These are phyloP conservation scores for Jaminaea rosea DNA, from an alignment of 1,284 basidiomycete genomes.

Conservation along the genomic window DNA sequence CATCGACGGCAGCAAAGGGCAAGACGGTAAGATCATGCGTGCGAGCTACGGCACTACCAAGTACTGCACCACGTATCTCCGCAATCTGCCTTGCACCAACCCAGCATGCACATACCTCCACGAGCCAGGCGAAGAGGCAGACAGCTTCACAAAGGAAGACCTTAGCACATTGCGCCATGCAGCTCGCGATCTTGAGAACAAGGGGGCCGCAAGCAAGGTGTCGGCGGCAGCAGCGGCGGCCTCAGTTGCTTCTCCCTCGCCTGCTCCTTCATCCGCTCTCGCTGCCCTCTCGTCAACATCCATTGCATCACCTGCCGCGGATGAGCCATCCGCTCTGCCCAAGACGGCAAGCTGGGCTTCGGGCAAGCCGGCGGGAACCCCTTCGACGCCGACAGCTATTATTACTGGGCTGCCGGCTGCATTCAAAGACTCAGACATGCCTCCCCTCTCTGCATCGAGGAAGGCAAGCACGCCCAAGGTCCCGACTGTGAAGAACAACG, in stretches of 20 bases:
- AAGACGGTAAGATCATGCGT: conserved; percentile 54
- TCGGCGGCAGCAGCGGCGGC: no score
- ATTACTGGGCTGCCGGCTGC: conserved; percentile 8
- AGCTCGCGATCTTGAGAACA: conserved; percentile 43
- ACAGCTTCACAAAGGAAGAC: conserved; percentile 58
- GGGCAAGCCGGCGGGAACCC: conserved; percentile 22
- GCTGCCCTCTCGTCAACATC: no score
- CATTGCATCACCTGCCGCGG: no score
- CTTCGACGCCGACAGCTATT: conserved; percentile 1
- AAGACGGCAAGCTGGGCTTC: conserved; percentile 46
- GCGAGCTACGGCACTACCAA: conserved; percentile 95
- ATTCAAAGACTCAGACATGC: conserved; percentile 36
- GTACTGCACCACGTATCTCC: conserved; percentile 93
- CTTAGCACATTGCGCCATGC: conserved; percentile 43
- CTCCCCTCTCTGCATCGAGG: conserved; percentile 26
- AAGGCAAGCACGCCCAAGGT: conserved; percentile 17
- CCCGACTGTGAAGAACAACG: conserved; percentile 10
- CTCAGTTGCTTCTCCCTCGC: no score
- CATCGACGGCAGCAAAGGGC: conserved; percentile 70
- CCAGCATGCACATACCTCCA: conserved; percentile 88
- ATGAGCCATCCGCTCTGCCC: conserved; percentile 36
- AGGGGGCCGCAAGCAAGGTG: no score
- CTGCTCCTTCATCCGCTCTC: no score
- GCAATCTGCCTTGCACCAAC: conserved; percentile 74
- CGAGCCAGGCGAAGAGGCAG: conserved; percentile 96